Base-by-base conservation (phyloP, 495 filamentous ascomycete species). In the Hypoxylon trugodes region DNA sequence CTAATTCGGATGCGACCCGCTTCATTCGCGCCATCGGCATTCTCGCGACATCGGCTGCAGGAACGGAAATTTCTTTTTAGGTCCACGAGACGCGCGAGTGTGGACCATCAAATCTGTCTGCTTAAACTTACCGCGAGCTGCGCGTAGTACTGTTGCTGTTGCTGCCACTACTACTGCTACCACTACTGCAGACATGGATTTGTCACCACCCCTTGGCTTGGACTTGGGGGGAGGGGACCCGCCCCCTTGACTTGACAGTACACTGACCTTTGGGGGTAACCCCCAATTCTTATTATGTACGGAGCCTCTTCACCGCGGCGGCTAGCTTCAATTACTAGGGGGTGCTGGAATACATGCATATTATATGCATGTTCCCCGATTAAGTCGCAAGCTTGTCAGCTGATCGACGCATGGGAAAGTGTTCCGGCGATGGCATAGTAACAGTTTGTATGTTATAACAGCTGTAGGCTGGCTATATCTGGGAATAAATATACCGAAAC, bases 31-130 rank as follows among this genome's bases (percentile, higher is more conserved):
- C 40, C 52, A 62, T 48, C 64, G 58, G 64, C 53, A 55, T n/a
- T 22, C 43, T 56, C 64, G 65, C 65, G 65, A 68, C 59, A 68
- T 64, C 65, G 65, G 65, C 50, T 68, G 65, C 65, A 68, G 65
- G 65, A 64, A 68, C 65, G 40, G 21, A 58, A 48, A 30, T 47
- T 53, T 9, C 49, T 51, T 25, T 19, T 38, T 30, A 25, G 38
- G 41, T n/a, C 21, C 25, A 61, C 51, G 45, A 53, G 57, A 55
- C 56, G 56, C 54, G 49, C 62, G 19, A 40, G 13, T 55, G 51
- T 54, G 60, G 56, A 49, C 35, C 42, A 6, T 18, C 24, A 15
- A 22, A 55, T 60, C 37, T 59, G 22, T 48, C 30, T 26, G 18
- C 35, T 19, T 35, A 36, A 55, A 42, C 38, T 42, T 55, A 55